These are phyloP conservation scores for Voacanga thouarsii DNA, from an alignment of 257 asterid genomes.

Conservation along the genomic window DNA sequence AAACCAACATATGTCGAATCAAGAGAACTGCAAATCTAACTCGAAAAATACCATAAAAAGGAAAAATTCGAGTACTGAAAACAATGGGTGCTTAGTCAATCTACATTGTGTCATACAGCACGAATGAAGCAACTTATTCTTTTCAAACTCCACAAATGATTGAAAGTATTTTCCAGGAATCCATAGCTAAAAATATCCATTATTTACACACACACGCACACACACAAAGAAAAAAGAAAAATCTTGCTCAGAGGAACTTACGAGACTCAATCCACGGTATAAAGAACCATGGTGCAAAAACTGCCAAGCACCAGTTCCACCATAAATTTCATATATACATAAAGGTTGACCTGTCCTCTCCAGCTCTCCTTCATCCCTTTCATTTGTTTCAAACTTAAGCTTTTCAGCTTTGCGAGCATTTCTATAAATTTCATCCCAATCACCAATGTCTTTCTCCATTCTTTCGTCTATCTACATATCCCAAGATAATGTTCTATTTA, in stretches of 20 bases:
- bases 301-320: constrained; percentile 95
- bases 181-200: neutral
- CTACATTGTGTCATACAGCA: neutral
- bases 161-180: neutral
- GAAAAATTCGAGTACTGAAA: constrained; percentile 3
- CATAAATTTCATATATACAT: constrained; percentile 90
- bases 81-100: neutral
- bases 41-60: neutral
- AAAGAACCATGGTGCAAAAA: constrained; percentile 96
- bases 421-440: constrained; percentile 89
- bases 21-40: constrained; percentile 3
- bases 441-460: constrained; percentile 81
- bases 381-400: constrained; percentile 80
- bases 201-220: neutral
- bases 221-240: neutral
- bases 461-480: constrained; percentile 78
- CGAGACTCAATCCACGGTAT: constrained; percentile 97
- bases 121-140: constrained; percentile 5
- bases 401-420: constrained; percentile 92
- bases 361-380: constrained; percentile 98
- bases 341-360: constrained; percentile 96
- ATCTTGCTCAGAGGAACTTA: constrained; percentile 40
- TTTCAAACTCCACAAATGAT: neutral
- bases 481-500: constrained; percentile 33
- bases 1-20: constrained; percentile 26